phyloP scores from a whole-genome alignment of 306 rosid species.

The Dalbergia cochinchinensis region DNA sequence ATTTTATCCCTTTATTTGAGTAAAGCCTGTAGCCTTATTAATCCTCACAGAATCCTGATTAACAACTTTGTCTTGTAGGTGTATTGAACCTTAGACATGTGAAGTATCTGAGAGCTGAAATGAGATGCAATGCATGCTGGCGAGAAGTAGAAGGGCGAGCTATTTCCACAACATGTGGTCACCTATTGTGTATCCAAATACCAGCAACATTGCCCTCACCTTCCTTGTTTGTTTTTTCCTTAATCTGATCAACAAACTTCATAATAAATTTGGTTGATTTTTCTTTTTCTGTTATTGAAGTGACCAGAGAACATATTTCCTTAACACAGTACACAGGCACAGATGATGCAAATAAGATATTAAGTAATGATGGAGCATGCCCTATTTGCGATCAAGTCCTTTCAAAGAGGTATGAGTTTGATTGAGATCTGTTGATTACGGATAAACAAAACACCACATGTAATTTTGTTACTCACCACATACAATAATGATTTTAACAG shows the following conservation, averaged over 20 bases:
- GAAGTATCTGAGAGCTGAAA: conserved; percentile 62
- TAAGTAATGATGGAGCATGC: conserved; percentile 91
- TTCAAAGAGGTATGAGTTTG: conserved; percentile 80
- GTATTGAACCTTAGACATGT: conserved; percentile 51
- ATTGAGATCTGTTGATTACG: conserved; percentile 43
- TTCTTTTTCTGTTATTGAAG: conserved; percentile 38
- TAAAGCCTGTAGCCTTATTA: conserved; percentile 15
- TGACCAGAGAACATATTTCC: conserved; percentile 46
- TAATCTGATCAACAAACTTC: conserved; percentile 26
- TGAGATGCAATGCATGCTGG: conserved; percentile 99
- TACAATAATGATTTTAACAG: conserved; percentile 13
- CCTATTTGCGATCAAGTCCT: conserved; percentile 98
- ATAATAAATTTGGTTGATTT: conserved; percentile 34
- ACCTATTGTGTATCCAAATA: conserved; percentile 85
- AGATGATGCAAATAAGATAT: conserved; percentile 94
- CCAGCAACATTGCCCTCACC: conserved; percentile 19
- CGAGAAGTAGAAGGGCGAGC: conserved; percentile 96
- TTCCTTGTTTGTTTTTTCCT: neutral
- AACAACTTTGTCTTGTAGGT: conserved; percentile 50
- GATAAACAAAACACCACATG: conserved; percentile 15
- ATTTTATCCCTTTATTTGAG: conserved; percentile 6
- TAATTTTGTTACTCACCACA: conserved; percentile 20
- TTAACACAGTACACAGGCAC: conserved; percentile 75
- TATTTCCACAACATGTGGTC: conserved; percentile 92
- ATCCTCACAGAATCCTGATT: conserved; percentile 38